Evolutionary conservation across 2,329 filamentous ascomycete species (phyloP).

Genomic region (Teratosphaeria zuluensis): DNA sequence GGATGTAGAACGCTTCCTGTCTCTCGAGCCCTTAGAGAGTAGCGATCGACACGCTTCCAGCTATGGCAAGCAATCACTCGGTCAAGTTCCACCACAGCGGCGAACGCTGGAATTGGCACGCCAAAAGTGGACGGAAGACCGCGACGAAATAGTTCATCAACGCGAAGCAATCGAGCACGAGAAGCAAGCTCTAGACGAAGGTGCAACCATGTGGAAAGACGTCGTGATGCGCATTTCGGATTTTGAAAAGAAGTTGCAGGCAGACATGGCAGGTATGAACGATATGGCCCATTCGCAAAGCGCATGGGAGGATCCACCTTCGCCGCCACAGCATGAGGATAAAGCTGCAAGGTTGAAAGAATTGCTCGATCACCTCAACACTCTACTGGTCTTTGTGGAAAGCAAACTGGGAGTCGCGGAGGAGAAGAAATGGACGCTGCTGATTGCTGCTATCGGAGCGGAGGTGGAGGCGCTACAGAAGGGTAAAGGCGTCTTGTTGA

Average conservation of each 20-base stretch:
- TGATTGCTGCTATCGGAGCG: conserved; percentile 66
- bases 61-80: conserved; percentile 18
- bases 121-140: conserved; percentile 60
- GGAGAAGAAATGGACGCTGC: conserved; percentile 58
- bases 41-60: conserved; percentile 4
- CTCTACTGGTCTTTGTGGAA: conserved; percentile 47
- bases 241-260: conserved; percentile 57
- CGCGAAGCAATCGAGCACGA: conserved; percentile 52
- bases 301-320: conserved; percentile 20
- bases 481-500: conserved; percentile 48
- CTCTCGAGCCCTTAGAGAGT: conserved; percentile 2
- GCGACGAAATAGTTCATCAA: conserved; percentile 45
- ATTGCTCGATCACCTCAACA: conserved; percentile 47
- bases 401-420: conserved; percentile 47
- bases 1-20: conserved; percentile 51
- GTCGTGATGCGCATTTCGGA: conserved; percentile 49
- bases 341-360: conserved; percentile 17
- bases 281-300: conserved; percentile 11
- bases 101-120: conserved; percentile 61
- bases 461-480: conserved; percentile 59
- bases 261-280: conserved; percentile 37
- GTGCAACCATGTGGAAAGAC: conserved; percentile 56
- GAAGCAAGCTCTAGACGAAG: conserved; percentile 56
- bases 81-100: conserved; percentile 51
- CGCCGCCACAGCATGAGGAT: conserved; percentile 4